Base-by-base conservation (phyloP, 352 stramenopile species). In the Globisporangium acanthophoron region DNA sequence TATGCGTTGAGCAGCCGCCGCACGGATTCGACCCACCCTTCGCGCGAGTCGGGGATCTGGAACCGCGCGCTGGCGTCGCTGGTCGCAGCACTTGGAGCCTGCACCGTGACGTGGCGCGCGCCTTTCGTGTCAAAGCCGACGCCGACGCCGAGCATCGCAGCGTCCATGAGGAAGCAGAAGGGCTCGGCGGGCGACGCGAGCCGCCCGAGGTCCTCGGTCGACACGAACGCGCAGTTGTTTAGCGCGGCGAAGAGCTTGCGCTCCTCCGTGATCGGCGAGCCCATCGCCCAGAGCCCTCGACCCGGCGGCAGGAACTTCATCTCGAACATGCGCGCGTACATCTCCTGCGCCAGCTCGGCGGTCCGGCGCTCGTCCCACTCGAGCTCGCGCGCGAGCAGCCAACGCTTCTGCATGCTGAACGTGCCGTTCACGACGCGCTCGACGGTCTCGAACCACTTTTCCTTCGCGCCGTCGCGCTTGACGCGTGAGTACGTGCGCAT, bases 101-200 rank as follows among this genome's bases (percentile, higher is more conserved):
- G 68, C 0, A 90, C 71, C 5, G 56, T 55, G 33, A 96, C 46
- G 43, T 85, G 81, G 0, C 71, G 74, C 3, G 87, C 89, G 3
- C 90, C 92, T 49, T 96, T 92, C 0, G 90, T 97, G 69, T 98
- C 92, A 64, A 98, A 98, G 2, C 92, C 92, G 5, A 98, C 92
- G 20, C 92, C 92, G 13, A 98, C 91, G 8, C 89, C 92, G 15
- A 98, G 87, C 92, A 98, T 98, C 18, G 86, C 85, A 7, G 91
- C 88, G 58, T 98, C 92, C 92, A 98, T 98, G n/a, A 97, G 73
- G 66, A 98, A 98, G 59, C 85, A 96, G 58, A 98, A 98, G 2
- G 92, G 89, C 48, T 87, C 73, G 0, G 85, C 73, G 3, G 90
- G 85, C 0, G 79, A 84, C 11, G 57, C 31, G 9, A 85, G 52